Percentiles rank a stretch among this genome's conserved stretches.
Evolutionary conservation across 768 basidiomycete genomes (phyloP).

Genomic region (Suillus occidentalis): DNA sequence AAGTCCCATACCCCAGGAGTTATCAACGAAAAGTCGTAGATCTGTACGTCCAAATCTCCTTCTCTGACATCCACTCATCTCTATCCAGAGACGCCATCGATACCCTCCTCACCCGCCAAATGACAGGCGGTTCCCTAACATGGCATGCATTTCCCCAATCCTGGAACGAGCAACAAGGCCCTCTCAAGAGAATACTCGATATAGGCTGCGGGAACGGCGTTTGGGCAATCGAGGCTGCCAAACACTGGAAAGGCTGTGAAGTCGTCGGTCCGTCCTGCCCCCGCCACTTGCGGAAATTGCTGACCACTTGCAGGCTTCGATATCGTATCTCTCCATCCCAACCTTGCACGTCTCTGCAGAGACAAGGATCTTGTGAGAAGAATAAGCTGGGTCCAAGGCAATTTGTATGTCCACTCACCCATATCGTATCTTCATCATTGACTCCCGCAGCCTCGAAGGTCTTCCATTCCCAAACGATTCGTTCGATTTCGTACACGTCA

Average conservation of each 20-base stretch:
- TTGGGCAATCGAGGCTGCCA: constrained; percentile 69
- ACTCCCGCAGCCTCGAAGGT: constrained; percentile 51
- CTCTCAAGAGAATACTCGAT: constrained; percentile 45
- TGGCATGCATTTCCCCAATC: constrained; percentile 53
- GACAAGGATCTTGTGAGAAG: constrained; percentile 51
- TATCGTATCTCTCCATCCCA: constrained; percentile 69
- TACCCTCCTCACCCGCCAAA: constrained; percentile 50
- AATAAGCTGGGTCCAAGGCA: constrained; percentile 71
- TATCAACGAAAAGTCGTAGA: constrained; percentile 65
- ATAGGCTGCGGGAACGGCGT: constrained; percentile 77
- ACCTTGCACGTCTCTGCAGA: constrained; percentile 58
- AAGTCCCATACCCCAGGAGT: constrained; percentile 69
- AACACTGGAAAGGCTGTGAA: constrained; percentile 54
- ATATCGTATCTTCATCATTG: not conserved
- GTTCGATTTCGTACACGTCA: constrained; percentile 79
- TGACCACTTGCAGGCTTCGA: constrained; percentile 58
- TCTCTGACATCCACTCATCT: not conserved
- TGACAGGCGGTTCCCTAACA: constrained; percentile 55
- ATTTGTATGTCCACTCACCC: constrained; percentile 53
- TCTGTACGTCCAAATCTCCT: constrained; percentile 47
- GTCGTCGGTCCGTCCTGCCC: not conserved
- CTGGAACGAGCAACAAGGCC: not conserved
- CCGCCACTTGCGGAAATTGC: no score
- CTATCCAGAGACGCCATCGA: constrained; percentile 67
- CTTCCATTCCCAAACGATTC: constrained; percentile 72